A percentile compares a stretch with the other conserved stretches of the same genome.
These are phyloP conservation scores for Blastobotrys illinoisensis DNA, from an alignment of 1,139 yeast genomes.

Conservation along the genomic window DNA sequence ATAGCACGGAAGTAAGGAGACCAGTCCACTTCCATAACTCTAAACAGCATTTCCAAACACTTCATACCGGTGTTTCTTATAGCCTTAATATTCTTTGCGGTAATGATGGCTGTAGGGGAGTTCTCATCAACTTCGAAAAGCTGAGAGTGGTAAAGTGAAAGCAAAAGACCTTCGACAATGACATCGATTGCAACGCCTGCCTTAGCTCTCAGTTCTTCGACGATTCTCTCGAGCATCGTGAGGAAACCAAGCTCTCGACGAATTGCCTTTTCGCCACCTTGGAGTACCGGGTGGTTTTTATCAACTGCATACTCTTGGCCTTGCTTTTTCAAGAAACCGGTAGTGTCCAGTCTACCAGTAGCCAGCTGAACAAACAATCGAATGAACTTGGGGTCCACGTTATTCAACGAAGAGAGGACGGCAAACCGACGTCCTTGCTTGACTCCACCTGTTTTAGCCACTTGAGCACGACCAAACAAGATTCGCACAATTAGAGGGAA, in stretches of 20 bases:
- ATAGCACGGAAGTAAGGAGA: conserved; percentile 45
- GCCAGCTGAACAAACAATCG: conserved; percentile 59
- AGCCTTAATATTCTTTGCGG: conserved; percentile 22
- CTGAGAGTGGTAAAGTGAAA: conserved; percentile 54
- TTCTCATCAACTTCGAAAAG: conserved; percentile 33
- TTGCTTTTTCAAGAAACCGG: conserved; percentile 34
- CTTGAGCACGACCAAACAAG: conserved; percentile 79
- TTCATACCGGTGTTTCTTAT: conserved; percentile 32
- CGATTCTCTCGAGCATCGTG: conserved; percentile 58
- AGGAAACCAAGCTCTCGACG: conserved; percentile 68
- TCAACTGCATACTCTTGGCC: conserved; percentile 16
- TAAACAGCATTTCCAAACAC: conserved; percentile 27
- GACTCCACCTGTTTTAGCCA: conserved; percentile 43
- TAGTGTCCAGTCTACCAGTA: conserved; percentile 47
- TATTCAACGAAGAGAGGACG: conserved; percentile 65
- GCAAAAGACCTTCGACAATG: conserved; percentile 56
- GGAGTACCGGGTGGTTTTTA: conserved; percentile 18
- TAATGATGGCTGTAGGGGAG: conserved; percentile 10
- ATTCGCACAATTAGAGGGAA: conserved; percentile 75
- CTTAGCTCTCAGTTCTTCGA: conserved; percentile 57
- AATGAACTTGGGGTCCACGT: conserved; percentile 51
- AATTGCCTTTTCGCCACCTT: conserved; percentile 19
- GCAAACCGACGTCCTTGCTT: conserved; percentile 73
- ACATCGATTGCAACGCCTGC: conserved; percentile 46
- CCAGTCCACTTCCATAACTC: conserved; percentile 42